Evolutionary conservation across 352 stramenopile genomes (phyloP).

Genomic region (Globisporangium mamillatum): DNA sequence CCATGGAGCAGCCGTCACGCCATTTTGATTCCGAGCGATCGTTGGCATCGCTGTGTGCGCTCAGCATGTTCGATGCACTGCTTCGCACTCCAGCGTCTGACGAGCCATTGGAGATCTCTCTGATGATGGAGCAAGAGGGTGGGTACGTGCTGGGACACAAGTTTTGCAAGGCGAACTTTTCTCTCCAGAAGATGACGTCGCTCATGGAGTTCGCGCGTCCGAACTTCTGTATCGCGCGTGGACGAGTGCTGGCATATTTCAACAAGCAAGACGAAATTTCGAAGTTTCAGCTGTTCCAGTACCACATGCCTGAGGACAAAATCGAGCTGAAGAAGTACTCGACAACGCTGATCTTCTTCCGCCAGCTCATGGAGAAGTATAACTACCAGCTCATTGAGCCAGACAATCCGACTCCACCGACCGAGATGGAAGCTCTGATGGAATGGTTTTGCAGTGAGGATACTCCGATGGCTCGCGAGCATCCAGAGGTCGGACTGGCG

Average conservation of each 20-base stretch:
- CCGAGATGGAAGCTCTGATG: slow-evolving; percentile 90
- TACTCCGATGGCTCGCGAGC: slow-evolving; percentile 75
- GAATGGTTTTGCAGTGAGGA: slow-evolving; percentile 86
- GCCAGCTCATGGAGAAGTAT: slow-evolving; percentile 82
- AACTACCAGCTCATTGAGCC: slow-evolving; percentile 82
- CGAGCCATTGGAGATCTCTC: slow-evolving; percentile 71
- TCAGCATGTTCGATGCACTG: slow-evolving; percentile 83
- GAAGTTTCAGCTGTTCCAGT: slow-evolving; percentile 79
- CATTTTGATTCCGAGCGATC: slow-evolving; percentile 86
- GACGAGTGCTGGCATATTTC: slow-evolving; percentile 82
- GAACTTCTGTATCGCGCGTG: slow-evolving; percentile 69
- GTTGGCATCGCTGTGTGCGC: slow-evolving; percentile 69
- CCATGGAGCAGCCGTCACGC: slow-evolving; percentile 83
- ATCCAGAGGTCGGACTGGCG: slow-evolving; percentile 75
- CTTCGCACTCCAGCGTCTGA: slow-evolving; percentile 75
- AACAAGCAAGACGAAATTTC: slow-evolving; percentile 47
- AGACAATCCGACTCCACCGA: slow-evolving; percentile 75
- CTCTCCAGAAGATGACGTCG: slow-evolving; percentile 66
- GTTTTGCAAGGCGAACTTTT: slow-evolving; percentile 86
- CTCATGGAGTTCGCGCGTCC: slow-evolving; percentile 85
- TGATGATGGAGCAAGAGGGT: slow-evolving; percentile 75
- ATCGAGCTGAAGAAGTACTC: slow-evolving; percentile 89
- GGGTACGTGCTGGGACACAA: slow-evolving; percentile 80
- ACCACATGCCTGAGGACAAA: slow-evolving; percentile 88
- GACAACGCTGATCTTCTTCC: slow-evolving; percentile 85